phyloP scores from a whole-genome alignment of 2,329 filamentous ascomycete species.

The Penicillium olsonii region DNA sequence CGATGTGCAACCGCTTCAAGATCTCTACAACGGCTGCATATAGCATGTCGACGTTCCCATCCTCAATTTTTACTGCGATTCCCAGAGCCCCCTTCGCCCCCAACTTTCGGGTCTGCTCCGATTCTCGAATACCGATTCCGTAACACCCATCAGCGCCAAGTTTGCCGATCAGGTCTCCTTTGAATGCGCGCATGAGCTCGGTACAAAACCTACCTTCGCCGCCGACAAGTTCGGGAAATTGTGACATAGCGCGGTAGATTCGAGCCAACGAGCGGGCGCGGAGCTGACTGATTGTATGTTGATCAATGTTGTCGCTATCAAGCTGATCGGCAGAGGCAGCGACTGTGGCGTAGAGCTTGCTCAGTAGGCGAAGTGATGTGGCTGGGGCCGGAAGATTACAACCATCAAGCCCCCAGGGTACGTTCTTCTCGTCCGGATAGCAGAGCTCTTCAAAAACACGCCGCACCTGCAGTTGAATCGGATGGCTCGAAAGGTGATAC shows the following conservation, averaged over 20 bases:
- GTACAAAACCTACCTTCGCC: slow-evolving; percentile 53
- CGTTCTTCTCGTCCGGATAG: slow-evolving; percentile 23
- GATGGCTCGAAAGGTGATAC: slow-evolving; percentile 42
- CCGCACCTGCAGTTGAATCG: slow-evolving; percentile 45
- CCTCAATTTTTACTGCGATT: slow-evolving; percentile 53
- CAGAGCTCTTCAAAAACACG: slow-evolving; percentile 40
- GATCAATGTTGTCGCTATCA: slow-evolving; percentile 4
- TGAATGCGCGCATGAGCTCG: slow-evolving; percentile 44
- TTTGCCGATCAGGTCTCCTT: slow-evolving; percentile 48
- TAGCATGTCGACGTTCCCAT: slow-evolving; percentile 48
- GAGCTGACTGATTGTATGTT: background rate
- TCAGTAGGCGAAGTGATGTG: slow-evolving; percentile 40
- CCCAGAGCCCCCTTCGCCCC: slow-evolving; percentile 44
- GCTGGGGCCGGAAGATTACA: slow-evolving; percentile 53
- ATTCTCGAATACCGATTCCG: slow-evolving; percentile 45
- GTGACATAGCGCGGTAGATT: slow-evolving; percentile 47
- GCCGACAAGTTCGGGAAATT: slow-evolving; percentile 47
- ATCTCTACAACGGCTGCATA: slow-evolving; percentile 50
- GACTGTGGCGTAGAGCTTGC: slow-evolving; percentile 39
- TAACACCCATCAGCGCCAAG: slow-evolving; percentile 54
- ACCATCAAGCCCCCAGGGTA: slow-evolving; percentile 49
- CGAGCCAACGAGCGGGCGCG: slow-evolving; percentile 31
- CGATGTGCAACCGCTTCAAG: slow-evolving; percentile 47
- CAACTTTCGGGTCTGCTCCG: slow-evolving; percentile 38
- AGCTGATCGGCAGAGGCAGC: slow-evolving; percentile 33